phyloP scores from a whole-genome alignment of 805 yeast species.

The Naumovozyma castellii region DNA sequence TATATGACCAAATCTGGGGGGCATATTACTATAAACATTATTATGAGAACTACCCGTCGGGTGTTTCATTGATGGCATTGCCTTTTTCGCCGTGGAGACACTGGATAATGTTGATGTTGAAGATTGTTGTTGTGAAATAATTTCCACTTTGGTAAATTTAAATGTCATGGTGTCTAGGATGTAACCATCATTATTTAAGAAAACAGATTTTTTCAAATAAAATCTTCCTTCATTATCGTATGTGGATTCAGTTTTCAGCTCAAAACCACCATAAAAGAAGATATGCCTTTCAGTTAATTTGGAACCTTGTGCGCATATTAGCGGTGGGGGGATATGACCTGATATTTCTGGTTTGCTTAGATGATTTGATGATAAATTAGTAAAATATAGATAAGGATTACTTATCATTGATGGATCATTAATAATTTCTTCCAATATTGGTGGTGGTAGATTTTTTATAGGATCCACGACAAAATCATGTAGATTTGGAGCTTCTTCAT shows the following conservation, averaged over 20 bases:
- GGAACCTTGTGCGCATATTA: slow-evolving; percentile 40
- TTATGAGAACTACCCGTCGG: not conserved
- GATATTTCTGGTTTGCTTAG: slow-evolving; percentile 25
- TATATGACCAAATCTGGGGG: slow-evolving; percentile 34
- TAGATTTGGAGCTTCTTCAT: slow-evolving; percentile 27
- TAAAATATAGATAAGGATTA: slow-evolving; percentile 30
- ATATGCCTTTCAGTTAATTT: slow-evolving; percentile 45
- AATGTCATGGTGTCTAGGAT: slow-evolving; percentile 45
- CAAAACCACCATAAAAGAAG: slow-evolving; percentile 64
- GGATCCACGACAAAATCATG: slow-evolving; percentile 32
- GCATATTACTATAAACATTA: not conserved
- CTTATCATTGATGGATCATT: slow-evolving; percentile 35
- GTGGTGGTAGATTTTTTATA: slow-evolving; percentile 36
- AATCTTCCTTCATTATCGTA: slow-evolving; percentile 27
- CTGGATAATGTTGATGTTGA: slow-evolving; percentile 22
- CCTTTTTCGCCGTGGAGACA: not conserved
- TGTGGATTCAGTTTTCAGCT: slow-evolving; percentile 29
- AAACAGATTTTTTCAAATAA: slow-evolving; percentile 34
- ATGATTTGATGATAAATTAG: slow-evolving; percentile 34
- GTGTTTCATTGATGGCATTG: too few species aligned
- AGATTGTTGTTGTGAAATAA: slow-evolving; percentile 28
- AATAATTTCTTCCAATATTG: slow-evolving; percentile 34
- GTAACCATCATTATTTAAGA: slow-evolving; percentile 45
- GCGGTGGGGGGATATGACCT: slow-evolving; percentile 43
- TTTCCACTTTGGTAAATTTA: slow-evolving; percentile 41